phyloP scores from a whole-genome alignment of 139 green algal genomes.

The Micractinium conductrix region DNA sequence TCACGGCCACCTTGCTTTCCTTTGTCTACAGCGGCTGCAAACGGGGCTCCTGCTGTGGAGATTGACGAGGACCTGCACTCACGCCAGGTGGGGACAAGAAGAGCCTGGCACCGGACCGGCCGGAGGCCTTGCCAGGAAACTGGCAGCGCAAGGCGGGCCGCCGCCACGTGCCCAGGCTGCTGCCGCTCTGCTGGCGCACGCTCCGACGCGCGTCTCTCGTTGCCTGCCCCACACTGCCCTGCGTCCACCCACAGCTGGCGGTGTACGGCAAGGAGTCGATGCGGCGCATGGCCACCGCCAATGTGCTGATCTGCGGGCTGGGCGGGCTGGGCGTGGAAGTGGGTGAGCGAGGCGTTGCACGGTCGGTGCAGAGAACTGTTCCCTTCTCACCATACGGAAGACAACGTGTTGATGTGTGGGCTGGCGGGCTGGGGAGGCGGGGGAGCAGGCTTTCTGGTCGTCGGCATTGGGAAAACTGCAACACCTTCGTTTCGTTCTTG shows the following conservation, averaged over 20 bases:
- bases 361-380: too few relatives aligned
- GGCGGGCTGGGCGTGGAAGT: slow-evolving; percentile 93
- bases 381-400: too few relatives aligned
- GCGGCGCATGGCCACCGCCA: slow-evolving; percentile 82
- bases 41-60: slow-evolving; percentile 41
- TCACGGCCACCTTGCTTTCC: too few relatives aligned
- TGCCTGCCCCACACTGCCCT: background rate
- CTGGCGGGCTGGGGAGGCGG: background rate
- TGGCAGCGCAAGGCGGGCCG: background rate
- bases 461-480: too few relatives aligned
- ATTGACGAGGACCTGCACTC: slow-evolving; percentile 99
- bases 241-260: slow-evolving; percentile 79
- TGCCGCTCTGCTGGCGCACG: background rate
- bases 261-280: slow-evolving; percentile 98
- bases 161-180: background rate
- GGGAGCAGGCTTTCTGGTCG: background rate
- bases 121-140: background rate
- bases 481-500: too few relatives aligned
- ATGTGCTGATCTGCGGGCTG: slow-evolving; percentile 87
- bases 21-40: background rate
- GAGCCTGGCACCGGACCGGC: background rate
- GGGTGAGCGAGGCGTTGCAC: slow-evolving; percentile 54
- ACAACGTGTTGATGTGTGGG: too few relatives aligned
- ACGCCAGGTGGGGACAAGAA: slow-evolving; percentile 44
- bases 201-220: background rate